These are phyloP conservation scores for Cruciata laevipes DNA, from an alignment of 257 asterid genomes.

Conservation along the genomic window DNA sequence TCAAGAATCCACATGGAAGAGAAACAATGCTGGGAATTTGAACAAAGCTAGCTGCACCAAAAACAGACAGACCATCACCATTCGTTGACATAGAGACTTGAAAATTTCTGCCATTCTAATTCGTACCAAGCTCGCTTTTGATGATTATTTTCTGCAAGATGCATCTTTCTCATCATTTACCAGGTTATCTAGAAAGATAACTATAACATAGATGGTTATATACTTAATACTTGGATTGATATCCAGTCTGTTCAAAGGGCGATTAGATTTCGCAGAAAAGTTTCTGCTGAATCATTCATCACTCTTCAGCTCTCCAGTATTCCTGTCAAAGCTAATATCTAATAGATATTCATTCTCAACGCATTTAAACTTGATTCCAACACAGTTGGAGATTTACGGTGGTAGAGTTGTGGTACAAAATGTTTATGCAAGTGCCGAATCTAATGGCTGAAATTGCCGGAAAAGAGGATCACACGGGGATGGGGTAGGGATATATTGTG, in stretches of 20 bases:
- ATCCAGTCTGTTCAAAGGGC: constrained; percentile 26
- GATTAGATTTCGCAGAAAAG: too few species aligned
- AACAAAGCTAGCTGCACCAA: neutral
- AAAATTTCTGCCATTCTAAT: constrained; percentile 21
- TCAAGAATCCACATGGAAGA: too few species aligned
- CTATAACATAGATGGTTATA: constrained; percentile 25
- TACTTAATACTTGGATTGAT: constrained; percentile 8
- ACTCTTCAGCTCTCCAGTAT: too few species aligned
- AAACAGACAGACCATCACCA: neutral
- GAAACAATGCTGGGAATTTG: too few species aligned
- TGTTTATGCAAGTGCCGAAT: neutral
- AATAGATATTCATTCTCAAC: too few species aligned
- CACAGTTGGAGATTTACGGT: too few species aligned
- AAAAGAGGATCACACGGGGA: neutral
- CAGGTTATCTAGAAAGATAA: constrained; percentile 27
- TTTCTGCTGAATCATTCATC: too few species aligned
- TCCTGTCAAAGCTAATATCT: too few species aligned
- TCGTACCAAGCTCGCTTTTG: constrained; percentile 12
- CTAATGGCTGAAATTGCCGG: neutral
- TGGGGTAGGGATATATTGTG: neutral
- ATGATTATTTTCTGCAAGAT: constrained; percentile 10
- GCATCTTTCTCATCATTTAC: constrained; percentile 23
- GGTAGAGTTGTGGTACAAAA: neutral
- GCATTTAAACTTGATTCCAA: too few species aligned
- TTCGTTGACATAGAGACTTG: constrained; percentile 18